phyloP scores from a whole-genome alignment of 441 rosid species.

The Arabidopsis hybrid region DNA sequence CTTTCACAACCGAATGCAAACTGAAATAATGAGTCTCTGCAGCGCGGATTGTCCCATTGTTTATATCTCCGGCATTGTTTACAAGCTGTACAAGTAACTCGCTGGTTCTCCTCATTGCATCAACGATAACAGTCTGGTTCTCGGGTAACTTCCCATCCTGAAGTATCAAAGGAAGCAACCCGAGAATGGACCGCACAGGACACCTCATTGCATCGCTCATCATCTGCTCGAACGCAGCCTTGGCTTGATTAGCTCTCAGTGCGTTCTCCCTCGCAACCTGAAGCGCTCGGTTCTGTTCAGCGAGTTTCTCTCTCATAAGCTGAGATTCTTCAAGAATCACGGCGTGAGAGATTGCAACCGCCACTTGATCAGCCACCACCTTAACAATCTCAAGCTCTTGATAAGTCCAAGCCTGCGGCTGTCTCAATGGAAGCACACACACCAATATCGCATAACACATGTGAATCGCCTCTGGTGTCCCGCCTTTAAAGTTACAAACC shows the following conservation, averaged over 20 bases:
- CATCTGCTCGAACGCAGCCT: conserved; percentile 78
- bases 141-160: conserved; percentile 54
- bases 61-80: conserved; percentile 73
- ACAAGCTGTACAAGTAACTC: conserved; percentile 71
- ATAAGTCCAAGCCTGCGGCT: conserved; percentile 69
- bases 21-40: conserved; percentile 59
- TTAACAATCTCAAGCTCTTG: conserved; percentile 87
- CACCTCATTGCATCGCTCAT: conserved; percentile 88
- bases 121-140: conserved; percentile 66
- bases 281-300: conserved; percentile 81
- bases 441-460: conserved; percentile 87
- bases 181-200: conserved; percentile 80
- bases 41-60: conserved; percentile 45
- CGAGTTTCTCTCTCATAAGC: conserved; percentile 84
- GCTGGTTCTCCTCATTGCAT: conserved; percentile 79
- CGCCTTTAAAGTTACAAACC: conserved; percentile 88
- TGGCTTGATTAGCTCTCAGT: conserved; percentile 85
- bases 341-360: conserved; percentile 97
- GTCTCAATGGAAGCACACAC: conserved; percentile 75
- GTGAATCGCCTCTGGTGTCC: conserved; percentile 78
- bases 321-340: conserved; percentile 97
- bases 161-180: conserved; percentile 73
- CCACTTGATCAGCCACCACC: conserved; percentile 96
- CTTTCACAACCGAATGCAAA: conserved; percentile 67
- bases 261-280: conserved; percentile 74